These are phyloP conservation scores for Tylopilus plumbeoviolaceoides DNA, from an alignment of 768 basidiomycete genomes.

Conservation along the genomic window DNA sequence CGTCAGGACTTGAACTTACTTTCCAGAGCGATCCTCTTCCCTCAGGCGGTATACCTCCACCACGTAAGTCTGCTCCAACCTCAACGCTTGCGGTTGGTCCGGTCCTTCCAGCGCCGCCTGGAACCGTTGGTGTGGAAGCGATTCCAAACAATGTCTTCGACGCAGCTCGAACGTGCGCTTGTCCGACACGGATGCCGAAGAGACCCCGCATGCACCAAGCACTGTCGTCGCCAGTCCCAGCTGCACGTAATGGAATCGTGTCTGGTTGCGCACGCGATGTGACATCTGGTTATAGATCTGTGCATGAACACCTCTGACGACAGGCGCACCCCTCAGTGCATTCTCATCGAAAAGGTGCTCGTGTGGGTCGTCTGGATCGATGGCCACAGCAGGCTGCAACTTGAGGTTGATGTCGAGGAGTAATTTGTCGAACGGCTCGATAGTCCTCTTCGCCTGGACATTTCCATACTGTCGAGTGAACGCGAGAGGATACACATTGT, in stretches of 20 bases:
- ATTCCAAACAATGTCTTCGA: not conserved
- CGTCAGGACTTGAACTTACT: not conserved
- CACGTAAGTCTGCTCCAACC: not conserved
- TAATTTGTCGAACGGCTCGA: not conserved
- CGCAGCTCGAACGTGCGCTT: not conserved
- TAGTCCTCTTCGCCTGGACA: not conserved
- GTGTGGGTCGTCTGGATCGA: too few species aligned
- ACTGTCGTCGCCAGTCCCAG: not conserved
- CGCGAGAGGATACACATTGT: not conserved
- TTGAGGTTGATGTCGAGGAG: not conserved
- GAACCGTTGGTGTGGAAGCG: not conserved
- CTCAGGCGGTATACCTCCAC: not conserved
- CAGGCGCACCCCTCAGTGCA: not conserved
- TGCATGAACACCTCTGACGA: not conserved
- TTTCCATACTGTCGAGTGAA: constrained; percentile 1
- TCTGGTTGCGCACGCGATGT: not conserved
- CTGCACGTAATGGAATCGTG: not conserved
- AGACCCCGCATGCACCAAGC: not conserved
- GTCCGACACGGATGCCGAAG: not conserved
- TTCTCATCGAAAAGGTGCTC: not conserved
- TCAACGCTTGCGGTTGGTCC: not conserved
- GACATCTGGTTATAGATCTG: not conserved
- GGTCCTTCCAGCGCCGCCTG: not conserved
- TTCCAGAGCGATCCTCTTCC: not conserved
- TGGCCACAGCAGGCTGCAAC: too few species aligned